phyloP scores from a whole-genome alignment of 2,329 filamentous ascomycete species.

The Penicillium sp. region DNA sequence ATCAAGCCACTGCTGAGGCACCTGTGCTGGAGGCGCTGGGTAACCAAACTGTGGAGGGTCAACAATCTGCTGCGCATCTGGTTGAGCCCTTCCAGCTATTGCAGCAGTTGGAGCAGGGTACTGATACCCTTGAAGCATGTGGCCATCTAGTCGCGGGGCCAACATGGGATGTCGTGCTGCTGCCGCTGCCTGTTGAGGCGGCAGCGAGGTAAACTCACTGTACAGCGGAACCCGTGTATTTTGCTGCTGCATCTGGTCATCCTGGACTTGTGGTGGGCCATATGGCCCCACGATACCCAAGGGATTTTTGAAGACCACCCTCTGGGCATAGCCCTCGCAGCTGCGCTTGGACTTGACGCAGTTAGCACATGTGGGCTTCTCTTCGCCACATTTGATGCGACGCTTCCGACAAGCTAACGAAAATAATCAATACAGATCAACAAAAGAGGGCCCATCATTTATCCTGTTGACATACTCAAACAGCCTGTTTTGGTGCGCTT shows the following conservation, averaged over 20 bases:
- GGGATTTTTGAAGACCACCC: slow-evolving; percentile 43
- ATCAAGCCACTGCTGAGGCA: not conserved
- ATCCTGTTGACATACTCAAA: slow-evolving; percentile 63
- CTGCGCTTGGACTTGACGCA: slow-evolving; percentile 49
- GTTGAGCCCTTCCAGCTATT: not conserved
- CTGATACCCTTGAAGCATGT: slow-evolving; percentile 11
- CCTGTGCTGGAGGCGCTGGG: slow-evolving; percentile 12
- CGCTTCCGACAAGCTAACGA: slow-evolving; percentile 79
- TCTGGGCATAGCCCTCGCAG: slow-evolving; percentile 46
- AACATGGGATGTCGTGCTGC: slow-evolving; percentile 35
- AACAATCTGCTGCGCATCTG: not conserved
- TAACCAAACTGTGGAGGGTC: slow-evolving; percentile 19
- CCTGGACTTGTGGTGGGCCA: slow-evolving; percentile 17
- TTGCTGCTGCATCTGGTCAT: slow-evolving; percentile 24
- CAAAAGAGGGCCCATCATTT: not conserved
- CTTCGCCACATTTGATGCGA: slow-evolving; percentile 96
- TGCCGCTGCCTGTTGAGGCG: slow-evolving; percentile 28
- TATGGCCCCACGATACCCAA: slow-evolving; percentile 34
- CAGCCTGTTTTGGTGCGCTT: slow-evolving; percentile 91
- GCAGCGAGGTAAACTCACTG: slow-evolving; percentile 22
- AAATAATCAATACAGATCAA: not conserved
- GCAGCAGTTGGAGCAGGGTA: not conserved
- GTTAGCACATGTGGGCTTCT: slow-evolving; percentile 52
- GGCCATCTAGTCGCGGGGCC: slow-evolving; percentile 25
- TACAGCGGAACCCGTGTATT: slow-evolving; percentile 17